Evolutionary conservation across 768 basidiomycete genomes (phyloP).

Genomic region (Termitomyces sp.): DNA sequence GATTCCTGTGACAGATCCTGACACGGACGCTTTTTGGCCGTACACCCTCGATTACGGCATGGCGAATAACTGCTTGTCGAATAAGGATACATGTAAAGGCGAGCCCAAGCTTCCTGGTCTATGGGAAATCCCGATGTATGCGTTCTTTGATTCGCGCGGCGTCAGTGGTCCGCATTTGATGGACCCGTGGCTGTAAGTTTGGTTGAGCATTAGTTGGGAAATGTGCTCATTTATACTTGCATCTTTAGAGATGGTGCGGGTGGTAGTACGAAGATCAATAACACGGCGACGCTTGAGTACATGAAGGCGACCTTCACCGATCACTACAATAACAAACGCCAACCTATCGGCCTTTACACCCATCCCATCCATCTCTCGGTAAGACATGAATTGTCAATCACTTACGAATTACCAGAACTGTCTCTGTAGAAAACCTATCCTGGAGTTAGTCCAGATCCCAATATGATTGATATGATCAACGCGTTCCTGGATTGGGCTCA

Average conservation of each 20-base stretch:
- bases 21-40: conserved; percentile 78
- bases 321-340: conserved; percentile 70
- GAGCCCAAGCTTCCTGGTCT: conserved; percentile 68
- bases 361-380: conserved; percentile 76
- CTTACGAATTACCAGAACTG: not conserved
- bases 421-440: conserved; percentile 47
- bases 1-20: conserved; percentile 56
- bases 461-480: conserved; percentile 72
- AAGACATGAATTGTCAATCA: conserved; percentile 7
- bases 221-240: not conserved
- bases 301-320: conserved; percentile 70
- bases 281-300: conserved; percentile 60
- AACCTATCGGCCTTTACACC: conserved; percentile 77
- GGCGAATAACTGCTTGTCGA: conserved; percentile 67
- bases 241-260: conserved; percentile 45
- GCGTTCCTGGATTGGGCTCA: conserved; percentile 81
- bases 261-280: conserved; percentile 43
- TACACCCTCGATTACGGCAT: conserved; percentile 78
- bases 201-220: not conserved
- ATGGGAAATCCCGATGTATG: conserved; percentile 86
- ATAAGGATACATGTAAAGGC: conserved; percentile 56
- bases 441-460: conserved; percentile 36
- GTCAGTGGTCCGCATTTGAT: conserved; percentile 59
- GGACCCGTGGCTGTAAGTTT: conserved; percentile 75
- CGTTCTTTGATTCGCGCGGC: conserved; percentile 59